Evolutionary conservation across 2,329 filamentous ascomycete species (phyloP).

Genomic region (Trematosphaeria pertusa): DNA sequence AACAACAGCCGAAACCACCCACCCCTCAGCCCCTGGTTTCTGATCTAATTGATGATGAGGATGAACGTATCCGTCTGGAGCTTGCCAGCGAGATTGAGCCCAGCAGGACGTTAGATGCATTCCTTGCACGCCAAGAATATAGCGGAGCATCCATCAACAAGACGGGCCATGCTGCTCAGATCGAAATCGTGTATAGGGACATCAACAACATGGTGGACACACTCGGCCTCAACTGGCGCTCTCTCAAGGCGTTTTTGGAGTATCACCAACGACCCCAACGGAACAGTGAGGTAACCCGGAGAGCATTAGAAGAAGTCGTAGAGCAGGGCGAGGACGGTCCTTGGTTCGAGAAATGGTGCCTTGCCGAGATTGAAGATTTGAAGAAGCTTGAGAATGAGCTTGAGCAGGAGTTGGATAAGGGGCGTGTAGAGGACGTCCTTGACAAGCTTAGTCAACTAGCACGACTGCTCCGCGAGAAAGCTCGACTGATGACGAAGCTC

Average conservation of each 20-base stretch:
- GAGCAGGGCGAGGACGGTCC: conserved; percentile 44
- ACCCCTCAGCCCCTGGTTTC: conserved; percentile 47
- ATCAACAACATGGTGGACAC: conserved; percentile 96
- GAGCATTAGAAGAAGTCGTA: conserved; percentile 65
- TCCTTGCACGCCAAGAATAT: conserved; percentile 65
- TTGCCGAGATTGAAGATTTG: conserved; percentile 78
- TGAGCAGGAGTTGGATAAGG: conserved; percentile 68
- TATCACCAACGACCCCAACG: conserved; percentile 62
- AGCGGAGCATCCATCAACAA: conserved; percentile 45
- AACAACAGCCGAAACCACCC: conserved; percentile 41
- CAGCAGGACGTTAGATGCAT: conserved; percentile 70
- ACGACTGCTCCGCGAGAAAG: conserved; percentile 72
- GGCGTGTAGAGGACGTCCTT: conserved; percentile 71
- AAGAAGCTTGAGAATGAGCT: conserved; percentile 68
- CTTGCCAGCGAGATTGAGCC: conserved; percentile 67
- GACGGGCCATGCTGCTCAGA: conserved; percentile 53
- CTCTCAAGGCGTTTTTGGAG: conserved; percentile 64
- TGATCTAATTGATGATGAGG: conserved; percentile 63
- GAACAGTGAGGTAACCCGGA: conserved; percentile 63
- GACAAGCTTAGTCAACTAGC: conserved; percentile 73
- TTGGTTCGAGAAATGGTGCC: conserved; percentile 71
- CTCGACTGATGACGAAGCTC: conserved; percentile 72
- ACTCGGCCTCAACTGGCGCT: conserved; percentile 83
- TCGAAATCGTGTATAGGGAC: conserved; percentile 70
- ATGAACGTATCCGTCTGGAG: conserved; percentile 70